These are phyloP conservation scores for Pistacia integerrima DNA, from an alignment of 345 rosid species.

Conservation along the genomic window DNA sequence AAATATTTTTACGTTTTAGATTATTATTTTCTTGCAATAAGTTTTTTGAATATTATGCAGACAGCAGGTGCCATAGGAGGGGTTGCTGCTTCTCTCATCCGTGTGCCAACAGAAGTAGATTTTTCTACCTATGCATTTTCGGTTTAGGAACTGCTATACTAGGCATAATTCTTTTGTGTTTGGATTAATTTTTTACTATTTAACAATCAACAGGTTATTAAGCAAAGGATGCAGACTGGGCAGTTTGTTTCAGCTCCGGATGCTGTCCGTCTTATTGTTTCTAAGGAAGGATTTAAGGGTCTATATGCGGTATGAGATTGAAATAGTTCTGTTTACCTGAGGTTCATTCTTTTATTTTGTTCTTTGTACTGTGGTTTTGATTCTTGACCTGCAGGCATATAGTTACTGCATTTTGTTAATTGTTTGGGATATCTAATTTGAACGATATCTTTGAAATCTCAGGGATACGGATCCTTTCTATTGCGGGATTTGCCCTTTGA, in stretches of 20 bases:
- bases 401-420: slow-evolving; percentile 10
- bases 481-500: slow-evolving; percentile 96
- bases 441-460: slow-evolving; percentile 17
- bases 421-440: not conserved
- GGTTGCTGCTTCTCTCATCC: slow-evolving; percentile 85
- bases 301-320: slow-evolving; percentile 74
- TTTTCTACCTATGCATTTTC: not conserved
- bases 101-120: slow-evolving; percentile 93
- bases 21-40: slow-evolving; percentile 18
- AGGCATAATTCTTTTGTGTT: not conserved
- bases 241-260: slow-evolving; percentile 83
- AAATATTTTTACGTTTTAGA: not conserved
- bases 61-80: slow-evolving; percentile 97
- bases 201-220: slow-evolving; percentile 67
- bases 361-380: not conserved
- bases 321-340: not conserved
- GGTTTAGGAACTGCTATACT: slow-evolving; percentile 4
- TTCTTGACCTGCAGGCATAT: not conserved
- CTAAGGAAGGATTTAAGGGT: slow-evolving; percentile 83
- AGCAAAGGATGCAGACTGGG: slow-evolving; percentile 94
- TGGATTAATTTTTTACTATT: not conserved
- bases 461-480: slow-evolving; percentile 93
- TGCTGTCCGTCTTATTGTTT: slow-evolving; percentile 75
- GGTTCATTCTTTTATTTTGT: not conserved
- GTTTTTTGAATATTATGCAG: slow-evolving; percentile 39